Base-by-base conservation (phyloP, 2,329 filamentous ascomycete species). In the Aspergillus oerlinghausenensis region DNA sequence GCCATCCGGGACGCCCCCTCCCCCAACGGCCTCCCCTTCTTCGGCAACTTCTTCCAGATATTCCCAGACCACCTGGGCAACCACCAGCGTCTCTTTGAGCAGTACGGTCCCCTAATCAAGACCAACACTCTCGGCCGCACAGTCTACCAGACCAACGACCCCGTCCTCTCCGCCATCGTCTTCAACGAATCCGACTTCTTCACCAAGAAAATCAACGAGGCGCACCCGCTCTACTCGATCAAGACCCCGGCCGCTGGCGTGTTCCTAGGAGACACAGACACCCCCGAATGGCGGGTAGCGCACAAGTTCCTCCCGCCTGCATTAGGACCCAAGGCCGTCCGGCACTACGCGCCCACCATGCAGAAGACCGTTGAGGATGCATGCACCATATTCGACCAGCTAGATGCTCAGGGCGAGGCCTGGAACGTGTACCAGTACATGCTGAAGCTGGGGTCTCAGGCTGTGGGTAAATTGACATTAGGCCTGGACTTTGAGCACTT, bases 261-360 rank as follows among this genome's bases (percentile, higher is more conserved):
- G 26, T 73, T 73, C 55, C 54, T 72, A 0, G 66, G 66, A 4
- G 71, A 73, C 50, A 72, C 69, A 4, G 55, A 73, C 35, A 72
- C 72, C 0, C 61, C 63, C 0, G 63, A 67, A 51, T 74, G 70
- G 69, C 71, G 65, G 45, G 54, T 78, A 0, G 78, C 80, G 0
- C 85, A 87, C 73, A 87, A 87, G 66, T 87, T 86, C 67, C 61
- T 87, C 0, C 82, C 84, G 0, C 83, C 84, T 0, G 80, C 82
- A 0, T 72, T 87, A 10, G 79, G 79, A 0, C 83, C 84, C 32
- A 85, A 84, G 64, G 84, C 84, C 0, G 82, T 87, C 4, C 74
- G 80, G 0, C 84, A 86, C 61, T 86, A 87, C 58, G 78, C 82
- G 0, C 82, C 84, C 0, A 78, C 76, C 0, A 86, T 87, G 82